A percentile compares a stretch with the other conserved stretches of the same genome.
Evolutionary conservation across 1,284 basidiomycete genomes (phyloP).

Genomic region (Pseudozyma sp.): DNA sequence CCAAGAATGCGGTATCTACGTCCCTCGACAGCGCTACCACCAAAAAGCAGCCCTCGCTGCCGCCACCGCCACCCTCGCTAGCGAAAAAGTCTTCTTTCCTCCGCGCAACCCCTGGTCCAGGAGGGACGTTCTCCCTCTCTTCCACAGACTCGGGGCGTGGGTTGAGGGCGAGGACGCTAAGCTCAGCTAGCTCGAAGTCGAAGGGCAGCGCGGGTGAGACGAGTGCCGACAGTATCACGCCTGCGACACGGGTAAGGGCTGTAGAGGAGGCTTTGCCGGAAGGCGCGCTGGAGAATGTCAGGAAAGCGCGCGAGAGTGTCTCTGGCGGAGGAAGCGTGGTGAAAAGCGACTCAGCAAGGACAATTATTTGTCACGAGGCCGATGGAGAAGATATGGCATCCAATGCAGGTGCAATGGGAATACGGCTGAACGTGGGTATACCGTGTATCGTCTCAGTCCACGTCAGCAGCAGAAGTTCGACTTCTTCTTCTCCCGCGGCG

Average conservation of each 20-base stretch:
- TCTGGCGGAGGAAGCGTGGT: background rate
- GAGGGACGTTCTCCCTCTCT: conserved; percentile 39
- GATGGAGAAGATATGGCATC: background rate
- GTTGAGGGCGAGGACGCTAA: conserved; percentile 19
- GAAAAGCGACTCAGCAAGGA: conserved; percentile 14
- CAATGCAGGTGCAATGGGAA: conserved; percentile 1
- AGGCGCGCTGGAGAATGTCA: conserved; percentile 14
- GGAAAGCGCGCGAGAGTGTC: conserved; percentile 2
- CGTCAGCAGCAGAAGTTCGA: background rate
- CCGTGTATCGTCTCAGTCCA: conserved; percentile 49
- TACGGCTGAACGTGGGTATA: conserved; percentile 32
- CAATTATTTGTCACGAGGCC: conserved; percentile 8
- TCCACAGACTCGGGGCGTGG: conserved; percentile 21
- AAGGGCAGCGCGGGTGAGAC: background rate
- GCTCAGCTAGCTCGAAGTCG: background rate
- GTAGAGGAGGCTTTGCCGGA: conserved; percentile 15
- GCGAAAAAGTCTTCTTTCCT: conserved; percentile 37
- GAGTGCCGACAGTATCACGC: background rate
- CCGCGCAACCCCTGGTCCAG: conserved; percentile 47
- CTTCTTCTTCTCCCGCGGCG: background rate
- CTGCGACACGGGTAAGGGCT: background rate
- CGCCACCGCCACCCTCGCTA: conserved; percentile 5
- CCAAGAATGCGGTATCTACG: background rate
- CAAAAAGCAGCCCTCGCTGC: background rate
- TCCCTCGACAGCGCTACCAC: conserved; percentile 15